Evolutionary conservation across 345 rosid species (phyloP), one percentile per base, ranked within the genome.

Genomic region (Arabidopsis arenosa): DNA sequence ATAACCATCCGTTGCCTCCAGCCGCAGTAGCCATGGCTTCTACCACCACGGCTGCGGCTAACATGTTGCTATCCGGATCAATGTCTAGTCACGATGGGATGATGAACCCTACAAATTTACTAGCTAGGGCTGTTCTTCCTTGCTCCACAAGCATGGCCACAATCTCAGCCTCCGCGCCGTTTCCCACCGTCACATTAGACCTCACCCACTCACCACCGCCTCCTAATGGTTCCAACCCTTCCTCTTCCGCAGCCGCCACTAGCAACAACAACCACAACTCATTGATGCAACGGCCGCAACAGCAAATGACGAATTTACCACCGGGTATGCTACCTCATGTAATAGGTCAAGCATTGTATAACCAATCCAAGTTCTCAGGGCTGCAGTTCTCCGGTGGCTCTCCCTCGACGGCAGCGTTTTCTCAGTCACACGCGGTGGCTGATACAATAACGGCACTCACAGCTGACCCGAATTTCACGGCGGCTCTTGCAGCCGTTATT

Each of bases 11-110:
- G 0, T 78, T 95, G 26, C 99, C 99, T 0, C 94, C 96, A 5
- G 93, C 98, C 0, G 99, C 99, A 0, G 85, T 95, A 76, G 91
- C 98, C 0, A 92, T 95, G 98, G 99, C 97, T 30, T 92, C 99
- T 3, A 92, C 99, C 2, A 95, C 99, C 12, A 9, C 90, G 0
- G 97, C 98, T 0, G 99, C 99, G 0, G 98, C 97, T 1, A 90
- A 55, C 60, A 95, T 92, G 99, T 43, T 95, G 55, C 89, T 95
- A 32, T 92, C 99, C 0, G 98, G 98, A 0, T 92, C 99, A 13
- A 95, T 88, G 93, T 85, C 98, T 6, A 95, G 98, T 74, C 86
- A 88, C 9, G 99, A 95, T 7, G 93, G 93, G 1, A 67, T 92
- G 48, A 89, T 90, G 97, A 95, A 90, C 74, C 92, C 89, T 11